Evolutionary conservation across 73 alveolate genomes (phyloP).

Genomic region (Paraurostyla sp.): DNA sequence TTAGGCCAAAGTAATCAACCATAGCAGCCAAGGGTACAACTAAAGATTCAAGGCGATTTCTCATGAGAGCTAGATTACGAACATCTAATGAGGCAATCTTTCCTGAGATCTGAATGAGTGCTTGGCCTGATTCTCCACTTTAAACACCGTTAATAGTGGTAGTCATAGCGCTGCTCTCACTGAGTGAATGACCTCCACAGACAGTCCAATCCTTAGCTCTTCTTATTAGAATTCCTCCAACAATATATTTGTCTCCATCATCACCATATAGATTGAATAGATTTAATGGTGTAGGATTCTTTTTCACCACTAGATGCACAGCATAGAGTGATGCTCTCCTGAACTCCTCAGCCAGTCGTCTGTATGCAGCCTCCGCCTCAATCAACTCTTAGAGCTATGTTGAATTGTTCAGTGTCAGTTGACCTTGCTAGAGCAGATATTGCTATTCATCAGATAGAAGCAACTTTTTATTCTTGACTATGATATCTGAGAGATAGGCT

Average conservation of each 20-base stretch:
- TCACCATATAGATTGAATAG: slow-evolving; percentile 75
- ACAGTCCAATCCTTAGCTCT: slow-evolving; percentile 66
- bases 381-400: slow-evolving; percentile 52
- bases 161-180: neutral
- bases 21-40: slow-evolving; percentile 66
- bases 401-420: neutral
- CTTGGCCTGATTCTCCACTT: slow-evolving; percentile 40
- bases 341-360: slow-evolving; percentile 55
- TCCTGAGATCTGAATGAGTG: neutral
- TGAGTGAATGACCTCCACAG: slow-evolving; percentile 28
- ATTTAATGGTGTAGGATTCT: slow-evolving; percentile 66
- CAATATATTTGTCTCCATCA: slow-evolving; percentile 70
- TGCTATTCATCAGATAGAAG: slow-evolving; percentile 46
- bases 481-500: slow-evolving; percentile 27
- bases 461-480: neutral
- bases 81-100: slow-evolving; percentile 67
- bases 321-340: slow-evolving; percentile 60
- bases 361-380: slow-evolving; percentile 61
- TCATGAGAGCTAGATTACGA: slow-evolving; percentile 24
- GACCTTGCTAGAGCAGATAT: slow-evolving; percentile 24
- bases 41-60: slow-evolving; percentile 38
- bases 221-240: slow-evolving; percentile 71
- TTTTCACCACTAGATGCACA: slow-evolving; percentile 67
- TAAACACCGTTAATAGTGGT: slow-evolving; percentile 1
- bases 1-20: slow-evolving; percentile 66